Evolutionary conservation across 2,329 filamentous ascomycete species (phyloP), one percentile per base, ranked within the genome.

Genomic region (Xylariomycetidae sp.): DNA sequence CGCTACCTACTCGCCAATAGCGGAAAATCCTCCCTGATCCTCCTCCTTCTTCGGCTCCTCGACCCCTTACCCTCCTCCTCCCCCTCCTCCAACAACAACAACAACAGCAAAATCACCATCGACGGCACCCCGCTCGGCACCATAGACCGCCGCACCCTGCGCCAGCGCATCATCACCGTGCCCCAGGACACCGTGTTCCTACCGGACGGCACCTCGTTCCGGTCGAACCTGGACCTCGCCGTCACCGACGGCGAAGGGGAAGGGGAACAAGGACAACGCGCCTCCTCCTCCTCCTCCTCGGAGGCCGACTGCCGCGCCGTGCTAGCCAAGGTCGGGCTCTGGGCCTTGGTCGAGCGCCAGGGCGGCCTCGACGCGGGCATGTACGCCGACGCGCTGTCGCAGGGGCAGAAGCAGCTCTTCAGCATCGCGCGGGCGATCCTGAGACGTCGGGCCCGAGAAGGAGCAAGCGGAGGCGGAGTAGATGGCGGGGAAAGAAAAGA

Each of bases 361-460:
- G 63, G 62, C 3, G 62, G 63, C 1, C 40, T 67, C 0, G 41
- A 48, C 3, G 49, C 50, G 0, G 44, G 38, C 2, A 64, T 81
- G 41, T 61, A 63, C n/a, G 57, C 66, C 2, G 63, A 71, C 6
- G 59, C 64, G 32, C 59, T 80, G 5, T 72, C 67, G 4, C 67
- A 72, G 20, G 80, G 80, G 0, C 79, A 84, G 51, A 69, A 69
- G 27, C 80, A 84, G 46, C 63, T 84, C 0, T 80, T 85, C 44
- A 78, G 71, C 41, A 64, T 85, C 1, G 78, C 73, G 0, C 58
- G 79, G 1, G 79, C 76, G 0, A 62, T 82, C 13, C 53, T 83
- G 6, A 58, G 69, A 4, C 41, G 52, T 3, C 38, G 58, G 3
- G 16, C 33, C 16, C 16, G 31, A 3, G n/a, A 17, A n/a, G 3